Conservation (phyloP, 2,329 filamentous ascomycete genomes). For the Fusarium nurragi region DNA sequence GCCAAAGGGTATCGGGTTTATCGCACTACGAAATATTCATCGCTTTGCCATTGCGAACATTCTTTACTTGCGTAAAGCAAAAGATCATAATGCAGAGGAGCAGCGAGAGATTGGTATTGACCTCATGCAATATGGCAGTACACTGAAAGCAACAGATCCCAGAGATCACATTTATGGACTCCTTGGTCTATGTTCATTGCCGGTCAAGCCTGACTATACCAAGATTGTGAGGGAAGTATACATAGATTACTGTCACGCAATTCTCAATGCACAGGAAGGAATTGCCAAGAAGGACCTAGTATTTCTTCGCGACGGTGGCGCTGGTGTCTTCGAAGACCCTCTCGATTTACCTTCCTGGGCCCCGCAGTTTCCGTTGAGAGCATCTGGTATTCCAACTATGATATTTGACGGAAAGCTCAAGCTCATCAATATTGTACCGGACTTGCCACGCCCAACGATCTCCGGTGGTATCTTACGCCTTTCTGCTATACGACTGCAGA, state of each 20-base stretch:
- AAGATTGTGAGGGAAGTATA: conserved; percentile 1
- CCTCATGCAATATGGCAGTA: background rate
- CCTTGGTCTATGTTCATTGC: background rate
- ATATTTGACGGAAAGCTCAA: background rate
- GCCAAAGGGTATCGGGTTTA: background rate
- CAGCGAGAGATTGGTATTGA: background rate
- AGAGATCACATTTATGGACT: conserved; percentile 1
- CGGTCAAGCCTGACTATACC: background rate
- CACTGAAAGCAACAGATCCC: background rate
- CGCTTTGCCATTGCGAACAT: background rate
- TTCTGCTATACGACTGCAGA: background rate
- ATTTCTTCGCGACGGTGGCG: background rate
- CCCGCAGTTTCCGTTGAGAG: background rate
- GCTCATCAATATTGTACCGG: rapidly evolving
- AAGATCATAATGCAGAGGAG: background rate
- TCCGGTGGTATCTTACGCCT: background rate
- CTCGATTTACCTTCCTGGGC: background rate
- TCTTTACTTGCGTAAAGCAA: background rate
- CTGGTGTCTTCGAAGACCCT: background rate
- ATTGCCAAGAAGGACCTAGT: background rate
- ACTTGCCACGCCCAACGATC: background rate
- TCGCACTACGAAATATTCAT: background rate
- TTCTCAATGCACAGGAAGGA: background rate
- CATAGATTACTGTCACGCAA: background rate
- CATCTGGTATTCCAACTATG: background rate